phyloP scores from a whole-genome alignment of 352 stramenopile species.

The Globisporangium paddicum region DNA sequence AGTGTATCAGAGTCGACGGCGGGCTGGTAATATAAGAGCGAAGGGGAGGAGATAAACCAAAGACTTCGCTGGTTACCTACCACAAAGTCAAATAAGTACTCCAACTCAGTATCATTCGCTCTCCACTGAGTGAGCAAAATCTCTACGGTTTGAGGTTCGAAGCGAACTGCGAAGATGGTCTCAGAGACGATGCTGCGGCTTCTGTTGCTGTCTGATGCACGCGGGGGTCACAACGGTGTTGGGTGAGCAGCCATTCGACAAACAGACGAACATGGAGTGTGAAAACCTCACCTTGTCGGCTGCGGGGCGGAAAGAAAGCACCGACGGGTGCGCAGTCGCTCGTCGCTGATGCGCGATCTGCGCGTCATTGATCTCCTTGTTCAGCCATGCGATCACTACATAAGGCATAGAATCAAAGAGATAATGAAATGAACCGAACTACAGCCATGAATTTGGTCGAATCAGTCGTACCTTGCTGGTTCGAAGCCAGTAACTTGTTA shows the following conservation, averaged over 20 bases:
- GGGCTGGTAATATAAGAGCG: conserved; percentile 77
- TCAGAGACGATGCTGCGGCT: neutral
- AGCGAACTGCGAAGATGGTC: conserved; percentile 6
- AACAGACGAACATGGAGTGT: neutral
- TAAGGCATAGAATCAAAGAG: neutral
- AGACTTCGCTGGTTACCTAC: neutral
- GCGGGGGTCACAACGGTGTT: neutral
- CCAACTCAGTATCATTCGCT: neutral
- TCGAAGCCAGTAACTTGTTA: conserved; percentile 84
- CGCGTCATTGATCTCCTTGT: conserved; percentile 91
- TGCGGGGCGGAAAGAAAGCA: conserved; percentile 59
- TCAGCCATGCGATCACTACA: conserved; percentile 86
- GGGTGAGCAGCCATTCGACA: neutral
- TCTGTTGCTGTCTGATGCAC: neutral
- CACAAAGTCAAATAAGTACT: neutral
- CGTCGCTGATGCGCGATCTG: conserved; percentile 70
- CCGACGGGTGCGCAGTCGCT: conserved; percentile 56
- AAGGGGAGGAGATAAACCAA: neutral
- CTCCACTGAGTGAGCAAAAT: neutral
- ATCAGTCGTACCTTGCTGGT: conserved; percentile 72
- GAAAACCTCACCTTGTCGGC: conserved; percentile 25
- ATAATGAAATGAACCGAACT: neutral
- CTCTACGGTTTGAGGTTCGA: conserved; percentile 16
- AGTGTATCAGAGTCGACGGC: conserved; percentile 78
- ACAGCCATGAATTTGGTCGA: neutral